phyloP scores from a whole-genome alignment of 805 yeast species.

The Monosporozyma siamensis region DNA sequence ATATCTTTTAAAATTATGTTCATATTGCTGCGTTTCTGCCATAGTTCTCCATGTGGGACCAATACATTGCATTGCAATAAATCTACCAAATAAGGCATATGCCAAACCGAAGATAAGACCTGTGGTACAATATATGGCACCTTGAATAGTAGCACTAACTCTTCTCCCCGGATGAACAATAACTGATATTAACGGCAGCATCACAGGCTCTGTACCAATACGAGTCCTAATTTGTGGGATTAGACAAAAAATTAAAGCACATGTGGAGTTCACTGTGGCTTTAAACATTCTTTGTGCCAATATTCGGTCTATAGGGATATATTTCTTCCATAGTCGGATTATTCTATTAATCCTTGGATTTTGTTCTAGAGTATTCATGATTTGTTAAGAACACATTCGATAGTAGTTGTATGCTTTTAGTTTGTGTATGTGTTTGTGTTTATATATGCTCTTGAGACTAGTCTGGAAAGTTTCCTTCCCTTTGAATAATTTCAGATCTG shows the following conservation, averaged over 20 bases:
- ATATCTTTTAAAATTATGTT: constrained; percentile 25
- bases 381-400: too few relatives aligned
- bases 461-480: too few relatives aligned
- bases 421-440: too few relatives aligned
- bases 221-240: constrained; percentile 29
- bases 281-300: constrained; percentile 33
- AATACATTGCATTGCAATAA: constrained; percentile 33
- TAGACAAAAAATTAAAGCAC: constrained; percentile 35
- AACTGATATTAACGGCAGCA: constrained; percentile 39
- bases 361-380: not conserved
- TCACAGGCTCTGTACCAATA: constrained; percentile 36
- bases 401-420: too few relatives aligned
- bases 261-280: constrained; percentile 32
- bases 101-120: constrained; percentile 38
- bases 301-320: constrained; percentile 28
- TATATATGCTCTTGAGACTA: too few relatives aligned
- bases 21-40: constrained; percentile 28
- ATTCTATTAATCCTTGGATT: not conserved
- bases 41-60: constrained; percentile 22
- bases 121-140: constrained; percentile 32
- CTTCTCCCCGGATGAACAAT: constrained; percentile 44
- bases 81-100: constrained; percentile 35
- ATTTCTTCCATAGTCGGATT: constrained; percentile 7
- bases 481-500: too few relatives aligned
- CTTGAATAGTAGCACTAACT: constrained; percentile 39